Percentiles rank a stretch among this genome's conserved stretches.
Conservation (phyloP, 371 early-diverging fungal species). For the Mortierella polycephala region DNA sequence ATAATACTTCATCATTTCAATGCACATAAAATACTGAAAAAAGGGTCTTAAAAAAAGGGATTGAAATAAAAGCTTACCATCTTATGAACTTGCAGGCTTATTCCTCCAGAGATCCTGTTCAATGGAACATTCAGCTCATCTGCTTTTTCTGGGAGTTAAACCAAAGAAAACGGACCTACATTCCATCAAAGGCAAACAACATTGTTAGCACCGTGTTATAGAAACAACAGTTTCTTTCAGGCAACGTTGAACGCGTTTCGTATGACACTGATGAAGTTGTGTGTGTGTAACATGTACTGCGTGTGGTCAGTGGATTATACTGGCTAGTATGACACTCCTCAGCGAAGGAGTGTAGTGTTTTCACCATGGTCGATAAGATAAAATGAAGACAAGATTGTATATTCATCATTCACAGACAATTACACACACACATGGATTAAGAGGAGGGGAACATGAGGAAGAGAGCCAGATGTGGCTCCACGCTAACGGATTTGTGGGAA, state of each 20-base stretch:
- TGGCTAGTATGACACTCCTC: constrained; percentile 54
- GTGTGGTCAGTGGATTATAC: constrained; percentile 43
- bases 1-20: constrained; percentile 39
- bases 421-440: neutral
- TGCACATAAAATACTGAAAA: neutral
- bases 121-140: neutral
- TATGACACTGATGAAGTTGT: neutral
- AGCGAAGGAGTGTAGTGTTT: constrained; percentile 47
- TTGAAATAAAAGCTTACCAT: neutral
- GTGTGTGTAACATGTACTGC: constrained; percentile 1
- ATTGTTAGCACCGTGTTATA: too few relatives aligned
- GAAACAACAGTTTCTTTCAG: neutral
- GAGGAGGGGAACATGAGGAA: neutral
- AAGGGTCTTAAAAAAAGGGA: neutral
- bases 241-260: neutral
- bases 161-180: too few relatives aligned
- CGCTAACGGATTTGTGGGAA: too few relatives aligned
- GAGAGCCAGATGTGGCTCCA: too few relatives aligned
- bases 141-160: neutral
- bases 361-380: constrained; percentile 56
- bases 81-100: neutral
- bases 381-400: constrained; percentile 37
- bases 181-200: too few relatives aligned
- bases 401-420: constrained; percentile 42
- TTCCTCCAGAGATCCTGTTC: neutral